Evolutionary conservation across 1,284 basidiomycete species (phyloP).

Genomic region (Microbotryomycetes sp.): DNA sequence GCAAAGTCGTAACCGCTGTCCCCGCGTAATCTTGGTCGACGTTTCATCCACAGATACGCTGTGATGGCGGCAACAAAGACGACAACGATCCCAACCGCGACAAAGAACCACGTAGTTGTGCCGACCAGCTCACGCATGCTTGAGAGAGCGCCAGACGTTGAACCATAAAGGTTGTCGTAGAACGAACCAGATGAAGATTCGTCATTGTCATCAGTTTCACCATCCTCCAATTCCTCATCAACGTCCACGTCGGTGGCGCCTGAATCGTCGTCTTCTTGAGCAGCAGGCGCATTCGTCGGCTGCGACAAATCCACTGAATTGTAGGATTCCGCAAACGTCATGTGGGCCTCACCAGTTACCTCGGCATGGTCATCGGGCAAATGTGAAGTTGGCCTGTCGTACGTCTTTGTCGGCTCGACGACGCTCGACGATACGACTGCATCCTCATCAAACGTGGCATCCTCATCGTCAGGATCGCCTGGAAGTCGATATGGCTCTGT

Average conservation of each 20-base stretch:
- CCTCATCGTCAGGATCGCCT: slow-evolving; percentile 45
- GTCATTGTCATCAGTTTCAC: slow-evolving; percentile 10
- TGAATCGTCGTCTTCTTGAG: too few relatives aligned
- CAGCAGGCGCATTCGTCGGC: neutral
- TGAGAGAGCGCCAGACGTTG: slow-evolving; percentile 30
- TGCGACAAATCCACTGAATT: neutral
- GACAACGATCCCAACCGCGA: slow-evolving; percentile 41
- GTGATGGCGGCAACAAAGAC: slow-evolving; percentile 40
- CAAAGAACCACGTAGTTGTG: slow-evolving; percentile 42
- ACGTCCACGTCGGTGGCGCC: neutral
- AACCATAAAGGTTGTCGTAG: slow-evolving; percentile 12
- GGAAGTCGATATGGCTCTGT: slow-evolving; percentile 56
- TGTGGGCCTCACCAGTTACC: slow-evolving; percentile 37
- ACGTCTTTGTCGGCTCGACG: slow-evolving; percentile 50
- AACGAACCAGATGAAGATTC: neutral
- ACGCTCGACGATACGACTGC: slow-evolving; percentile 20
- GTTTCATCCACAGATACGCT: slow-evolving; percentile 41
- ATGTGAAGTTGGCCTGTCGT: slow-evolving; percentile 77
- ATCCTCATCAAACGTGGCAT: slow-evolving; percentile 35
- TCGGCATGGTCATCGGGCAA: slow-evolving; percentile 78
- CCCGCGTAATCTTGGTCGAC: slow-evolving; percentile 12
- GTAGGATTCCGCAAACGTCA: slow-evolving; percentile 26
- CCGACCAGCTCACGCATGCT: slow-evolving; percentile 30
- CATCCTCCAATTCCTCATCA: neutral
- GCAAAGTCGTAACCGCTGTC: slow-evolving; percentile 42